Base-by-base conservation (phyloP, 2,329 filamentous ascomycete species). In the Verticillium nubilum region DNA sequence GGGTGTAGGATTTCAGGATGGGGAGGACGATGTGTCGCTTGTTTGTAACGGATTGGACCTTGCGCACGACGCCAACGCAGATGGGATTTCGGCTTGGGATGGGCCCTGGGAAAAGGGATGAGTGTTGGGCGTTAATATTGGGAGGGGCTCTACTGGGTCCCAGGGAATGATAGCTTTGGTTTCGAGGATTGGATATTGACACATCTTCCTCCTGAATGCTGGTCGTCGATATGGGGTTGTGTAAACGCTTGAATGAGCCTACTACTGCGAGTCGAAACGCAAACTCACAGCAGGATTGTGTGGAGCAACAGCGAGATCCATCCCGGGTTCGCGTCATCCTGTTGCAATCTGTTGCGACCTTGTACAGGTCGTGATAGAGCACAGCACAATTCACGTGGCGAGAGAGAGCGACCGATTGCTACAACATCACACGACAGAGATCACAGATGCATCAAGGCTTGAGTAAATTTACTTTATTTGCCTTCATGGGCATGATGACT, bases 1-100 rank as follows among this genome's bases (percentile, higher is more conserved):
- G 77, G 23, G 77, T 77, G 62, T 68, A 35, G 76, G 60, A 69
- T 23, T 47, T 23, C 29, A n/a, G 52, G 23, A 27, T 54, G 15
- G 19, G 7, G 35, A 25, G 64, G 63, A 28, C 15, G 19, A 42
- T 13, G 42, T 50, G 42, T 23, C 10, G 19, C 42, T 50, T 23
- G 19, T 23, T 50, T 23, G 19, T 23, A 25, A 31, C 4, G 42
- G 42, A 50, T 19, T 25, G 42, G 42, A 23, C 7, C 9, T 50
- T 50, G 42, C 42, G 19, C 42, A 12, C 7, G 33, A 50, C 19
- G 25, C 6, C 42, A 19, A 4, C 33, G 25, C 42, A 19, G n/a
- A 50, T 9, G 42, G 42, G 42, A 50, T 7, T 19, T 19, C n/a
- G 19, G 42, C 19, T 50, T 50, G 42, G 42, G 42, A 50, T 10